Evolutionary conservation across 176 grass and related monocot genomes (phyloP), one percentile per base, ranked within the genome.

Genomic region (Ensete glaucum): DNA sequence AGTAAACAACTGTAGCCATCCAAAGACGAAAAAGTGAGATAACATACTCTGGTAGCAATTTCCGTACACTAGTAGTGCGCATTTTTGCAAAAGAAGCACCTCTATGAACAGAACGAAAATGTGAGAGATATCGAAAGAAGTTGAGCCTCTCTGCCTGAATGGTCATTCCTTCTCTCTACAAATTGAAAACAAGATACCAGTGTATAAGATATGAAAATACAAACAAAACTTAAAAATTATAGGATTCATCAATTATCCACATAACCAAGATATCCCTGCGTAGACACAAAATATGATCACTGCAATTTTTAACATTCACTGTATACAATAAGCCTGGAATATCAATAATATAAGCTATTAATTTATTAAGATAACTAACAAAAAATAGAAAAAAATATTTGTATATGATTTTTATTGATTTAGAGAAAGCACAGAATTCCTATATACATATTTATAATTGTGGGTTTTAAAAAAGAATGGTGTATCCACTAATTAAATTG

Each of bases 61-160:
- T 96, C 53, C 93, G 84, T 49, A 96, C 89, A 81, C 81, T 86
- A 78, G 93, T 96, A 54, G 82, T 86, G 4, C 93, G 89, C 93
- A 96, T 92, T 81, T 96, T 96, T 81, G 93, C 79, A 90, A 96
- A 96, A 86, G 87, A 70, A 82, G 89, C 74, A 80, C 89, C 93
- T 83, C 93, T 96, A 86, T 96, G 93, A 52, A 96, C 87, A 54
- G 93, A 85, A 76, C 93, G 89, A 71, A 96, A 96, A 82, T 96
- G 93, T 72, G 93, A 90, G 43, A 96, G 83, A 73, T 86, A 96
- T 72, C 93, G 93, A 73, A 80, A 83, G 60, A 82, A 96, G 73
- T 96, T 96, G 53, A 96, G 87, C 24, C 93, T 86, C 71, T 96
- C 93, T 76, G 89, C 89, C 15, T 85, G 85, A 82, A 96, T 85